These are phyloP conservation scores for Puccinia triticina DNA, from an alignment of 1,284 basidiomycete species.

Conservation along the genomic window DNA sequence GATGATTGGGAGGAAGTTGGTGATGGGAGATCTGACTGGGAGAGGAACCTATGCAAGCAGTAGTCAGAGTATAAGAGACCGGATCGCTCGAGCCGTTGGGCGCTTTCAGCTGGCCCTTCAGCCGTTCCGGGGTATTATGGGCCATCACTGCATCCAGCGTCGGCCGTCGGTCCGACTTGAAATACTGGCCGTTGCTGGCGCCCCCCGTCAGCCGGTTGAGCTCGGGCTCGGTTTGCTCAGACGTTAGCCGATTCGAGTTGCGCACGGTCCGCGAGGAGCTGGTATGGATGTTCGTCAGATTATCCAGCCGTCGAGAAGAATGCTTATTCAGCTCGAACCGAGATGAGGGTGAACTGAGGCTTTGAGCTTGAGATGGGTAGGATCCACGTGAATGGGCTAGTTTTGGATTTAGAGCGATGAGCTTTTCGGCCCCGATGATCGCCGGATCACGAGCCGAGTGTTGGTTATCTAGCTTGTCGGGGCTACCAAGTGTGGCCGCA, in stretches of 20 bases:
- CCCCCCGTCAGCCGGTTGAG: neutral
- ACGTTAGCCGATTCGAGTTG: conserved; percentile 5
- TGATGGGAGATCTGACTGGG: conserved; percentile 11
- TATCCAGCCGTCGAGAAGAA: neutral
- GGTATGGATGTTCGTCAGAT: conserved; percentile 3
- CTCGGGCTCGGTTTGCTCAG: conserved; percentile 8
- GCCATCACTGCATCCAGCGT: conserved; percentile 50
- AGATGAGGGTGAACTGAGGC: conserved; percentile 23
- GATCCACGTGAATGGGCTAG: neutral
- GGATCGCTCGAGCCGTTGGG: conserved; percentile 9
- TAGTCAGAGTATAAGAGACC: conserved; percentile 16
- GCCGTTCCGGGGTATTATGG: conserved; percentile 28
- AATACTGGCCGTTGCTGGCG: neutral
- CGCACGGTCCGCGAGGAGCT: conserved; percentile 28
- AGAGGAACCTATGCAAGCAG: conserved; percentile 34
- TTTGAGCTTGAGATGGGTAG: conserved; percentile 6
- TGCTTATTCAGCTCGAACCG: conserved; percentile 23
- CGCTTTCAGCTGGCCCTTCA: conserved; percentile 11
- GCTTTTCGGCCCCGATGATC: conserved; percentile 24
- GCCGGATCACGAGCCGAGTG: conserved; percentile 18
- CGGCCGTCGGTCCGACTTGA: conserved; percentile 38
- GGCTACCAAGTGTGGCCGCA: neutral
- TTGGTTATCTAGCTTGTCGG: conserved; percentile 1
- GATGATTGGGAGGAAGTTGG: neutral
- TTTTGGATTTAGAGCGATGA: conserved; percentile 18